A percentile compares a stretch with the other conserved stretches of the same genome.
phyloP scores from a whole-genome alignment of 306 rosid genomes.

The Pyrus betulifolia region DNA sequence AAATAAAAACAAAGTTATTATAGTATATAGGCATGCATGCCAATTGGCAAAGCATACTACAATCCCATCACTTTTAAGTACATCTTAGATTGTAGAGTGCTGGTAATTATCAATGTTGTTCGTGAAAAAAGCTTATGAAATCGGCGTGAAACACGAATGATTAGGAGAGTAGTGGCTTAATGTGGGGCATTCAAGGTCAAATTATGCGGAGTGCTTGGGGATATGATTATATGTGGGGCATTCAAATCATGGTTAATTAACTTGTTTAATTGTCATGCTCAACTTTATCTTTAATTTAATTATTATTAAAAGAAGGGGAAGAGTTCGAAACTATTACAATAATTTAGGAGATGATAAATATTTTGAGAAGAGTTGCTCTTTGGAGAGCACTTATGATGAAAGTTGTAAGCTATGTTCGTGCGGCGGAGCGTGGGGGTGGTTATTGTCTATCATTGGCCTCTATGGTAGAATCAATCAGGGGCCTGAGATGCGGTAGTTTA shows the following conservation, averaged over 20 bases:
- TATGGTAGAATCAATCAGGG: too few species aligned
- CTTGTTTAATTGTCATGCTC: not conserved
- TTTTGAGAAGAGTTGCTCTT: too few species aligned
- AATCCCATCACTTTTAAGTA: slow-evolving; percentile 11
- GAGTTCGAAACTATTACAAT: too few species aligned
- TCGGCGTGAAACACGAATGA: slow-evolving; percentile 30
- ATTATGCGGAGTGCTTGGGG: slow-evolving; percentile 26
- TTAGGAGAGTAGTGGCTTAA: slow-evolving; percentile 13
- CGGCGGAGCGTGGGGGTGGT: too few species aligned
- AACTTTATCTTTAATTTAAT: not conserved
- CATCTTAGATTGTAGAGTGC: not conserved
- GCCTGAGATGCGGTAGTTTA: too few species aligned
- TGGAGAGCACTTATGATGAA: too few species aligned
- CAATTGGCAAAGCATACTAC: not conserved
- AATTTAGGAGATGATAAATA: too few species aligned
- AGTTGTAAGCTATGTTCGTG: too few species aligned
- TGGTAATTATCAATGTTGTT: slow-evolving; percentile 22
- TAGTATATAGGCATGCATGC: slow-evolving; percentile 33
- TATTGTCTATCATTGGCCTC: too few species aligned
- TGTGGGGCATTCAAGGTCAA: slow-evolving; percentile 22
- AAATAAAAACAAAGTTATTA: not conserved
- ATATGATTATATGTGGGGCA: slow-evolving; percentile 31
- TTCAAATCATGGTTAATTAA: not conserved
- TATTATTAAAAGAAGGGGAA: too few species aligned
- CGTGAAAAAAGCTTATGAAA: slow-evolving; percentile 14